A percentile compares a stretch with the other conserved stretches of the same genome.
Conservation (phyloP, 2,329 filamentous ascomycete species). For the Penicillium sclerotiorum region DNA sequence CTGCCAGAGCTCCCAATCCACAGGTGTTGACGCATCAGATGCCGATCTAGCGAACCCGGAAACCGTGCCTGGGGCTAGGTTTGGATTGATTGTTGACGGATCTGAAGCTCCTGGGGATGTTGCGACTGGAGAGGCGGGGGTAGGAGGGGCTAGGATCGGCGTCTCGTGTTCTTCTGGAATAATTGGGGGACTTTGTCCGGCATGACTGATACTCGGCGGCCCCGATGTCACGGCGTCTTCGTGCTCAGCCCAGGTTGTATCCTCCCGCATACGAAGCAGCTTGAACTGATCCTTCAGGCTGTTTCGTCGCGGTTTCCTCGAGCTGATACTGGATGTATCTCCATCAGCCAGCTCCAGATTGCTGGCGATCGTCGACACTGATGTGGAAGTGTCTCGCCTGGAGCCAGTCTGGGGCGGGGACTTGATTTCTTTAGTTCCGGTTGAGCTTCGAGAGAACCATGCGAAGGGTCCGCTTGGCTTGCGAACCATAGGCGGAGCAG, state of each 20-base stretch:
- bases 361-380: conserved; percentile 75
- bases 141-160: conserved; percentile 32
- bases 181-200: conserved; percentile 51
- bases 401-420: conserved; percentile 55
- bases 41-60: conserved; percentile 75
- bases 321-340: conserved; percentile 52
- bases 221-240: conserved; percentile 56
- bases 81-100: conserved; percentile 67
- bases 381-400: conserved; percentile 76
- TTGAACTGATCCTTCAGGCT: conserved; percentile 81
- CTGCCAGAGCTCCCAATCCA: conserved; percentile 99
- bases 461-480: conserved; percentile 88
- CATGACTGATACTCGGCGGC: conserved; percentile 45
- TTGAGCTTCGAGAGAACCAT: conserved; percentile 73
- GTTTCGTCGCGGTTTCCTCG: conserved; percentile 56
- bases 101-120: conserved; percentile 49
- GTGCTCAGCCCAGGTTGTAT: conserved; percentile 62
- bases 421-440: conserved; percentile 57
- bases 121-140: conserved; percentile 28
- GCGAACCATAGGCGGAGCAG: conserved; percentile 52
- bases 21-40: conserved; percentile 65
- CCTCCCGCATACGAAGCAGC: conserved; percentile 72
- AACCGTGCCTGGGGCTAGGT: conserved; percentile 80
- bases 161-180: conserved; percentile 52
- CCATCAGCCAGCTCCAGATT: conserved; percentile 70